A percentile compares a stretch with the other conserved stretches of the same genome.
These are phyloP conservation scores for Filobasidium floriforme DNA, from an alignment of 768 basidiomycete genomes.

Conservation along the genomic window DNA sequence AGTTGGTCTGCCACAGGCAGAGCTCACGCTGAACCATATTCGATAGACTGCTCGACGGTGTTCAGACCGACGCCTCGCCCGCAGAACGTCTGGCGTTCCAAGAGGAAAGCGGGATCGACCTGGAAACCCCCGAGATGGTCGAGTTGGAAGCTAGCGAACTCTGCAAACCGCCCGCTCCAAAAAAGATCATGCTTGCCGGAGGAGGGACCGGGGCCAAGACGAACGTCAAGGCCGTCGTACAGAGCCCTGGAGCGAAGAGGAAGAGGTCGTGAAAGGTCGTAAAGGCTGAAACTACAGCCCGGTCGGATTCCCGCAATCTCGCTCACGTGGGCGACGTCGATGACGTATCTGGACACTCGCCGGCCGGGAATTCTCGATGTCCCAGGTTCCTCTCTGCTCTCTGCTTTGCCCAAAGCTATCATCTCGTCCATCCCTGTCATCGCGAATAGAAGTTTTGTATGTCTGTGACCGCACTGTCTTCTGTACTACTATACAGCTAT, in stretches of 20 bases:
- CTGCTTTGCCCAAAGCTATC: too few species aligned
- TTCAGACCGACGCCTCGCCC: slow-evolving; percentile 60
- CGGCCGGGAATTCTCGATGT: too few species aligned
- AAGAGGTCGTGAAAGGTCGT: slow-evolving; percentile 8
- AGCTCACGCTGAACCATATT: background rate
- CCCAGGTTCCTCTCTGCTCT: too few species aligned
- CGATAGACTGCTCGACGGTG: slow-evolving; percentile 65
- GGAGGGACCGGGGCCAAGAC: background rate
- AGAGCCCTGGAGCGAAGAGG: background rate
- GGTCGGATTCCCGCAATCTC: too few species aligned
- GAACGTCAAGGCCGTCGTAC: background rate
- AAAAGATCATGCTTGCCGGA: background rate
- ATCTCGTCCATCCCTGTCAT: too few species aligned
- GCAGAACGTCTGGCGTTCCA: slow-evolving; percentile 59
- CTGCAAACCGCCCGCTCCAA: slow-evolving; percentile 44
- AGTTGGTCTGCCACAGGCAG: background rate
- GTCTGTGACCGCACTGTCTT: too few species aligned
- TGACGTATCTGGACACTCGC: too few species aligned
- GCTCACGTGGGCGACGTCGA: too few species aligned
- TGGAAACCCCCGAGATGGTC: slow-evolving; percentile 64
- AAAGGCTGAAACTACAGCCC: background rate
- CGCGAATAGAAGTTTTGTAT: too few species aligned
- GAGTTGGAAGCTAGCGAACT: slow-evolving; percentile 60
- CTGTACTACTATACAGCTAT: too few species aligned
- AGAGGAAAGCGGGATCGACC: slow-evolving; percentile 74